Evolutionary conservation across 306 rosid genomes (phyloP).

Genomic region (Hippophae tibetana): DNA sequence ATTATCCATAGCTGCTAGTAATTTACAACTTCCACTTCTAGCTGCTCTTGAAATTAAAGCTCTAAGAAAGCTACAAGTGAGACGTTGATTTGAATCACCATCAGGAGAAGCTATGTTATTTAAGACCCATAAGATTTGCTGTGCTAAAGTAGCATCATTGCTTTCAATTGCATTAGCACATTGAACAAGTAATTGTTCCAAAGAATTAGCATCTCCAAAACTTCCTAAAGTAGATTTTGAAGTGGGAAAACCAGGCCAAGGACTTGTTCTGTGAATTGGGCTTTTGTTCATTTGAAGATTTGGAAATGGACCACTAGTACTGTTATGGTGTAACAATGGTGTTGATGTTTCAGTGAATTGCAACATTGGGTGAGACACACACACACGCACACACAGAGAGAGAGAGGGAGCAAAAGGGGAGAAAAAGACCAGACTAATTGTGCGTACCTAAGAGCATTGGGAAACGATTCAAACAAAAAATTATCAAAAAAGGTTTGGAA

Average conservation of each 20-base stretch:
- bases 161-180: slow-evolving; percentile 81
- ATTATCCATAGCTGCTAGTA: slow-evolving; percentile 32
- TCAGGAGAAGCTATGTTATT: slow-evolving; percentile 84
- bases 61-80: slow-evolving; percentile 63
- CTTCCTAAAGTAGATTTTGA: slow-evolving; percentile 32
- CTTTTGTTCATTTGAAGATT: slow-evolving; percentile 50
- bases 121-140: slow-evolving; percentile 87
- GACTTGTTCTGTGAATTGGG: slow-evolving; percentile 34
- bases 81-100: slow-evolving; percentile 85
- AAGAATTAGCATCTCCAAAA: slow-evolving; percentile 74
- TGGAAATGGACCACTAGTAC: slow-evolving; percentile 22
- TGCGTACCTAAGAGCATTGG: slow-evolving; percentile 29
- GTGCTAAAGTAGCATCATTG: slow-evolving; percentile 75
- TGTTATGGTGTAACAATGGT: slow-evolving; percentile 38
- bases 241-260: slow-evolving; percentile 77
- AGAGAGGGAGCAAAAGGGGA: slow-evolving; percentile 17
- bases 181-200: slow-evolving; percentile 83
- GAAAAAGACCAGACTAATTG: slow-evolving; percentile 59
- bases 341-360: slow-evolving; percentile 47
- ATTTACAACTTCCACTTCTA: slow-evolving; percentile 41
- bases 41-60: slow-evolving; percentile 73
- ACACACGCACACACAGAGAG: neutral
- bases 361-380: slow-evolving; percentile 28
- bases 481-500: slow-evolving; percentile 1
- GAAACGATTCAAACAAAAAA: slow-evolving; percentile 27